Conservation (phyloP, 2,329 filamentous ascomycete species). For the Penicillium hordei region DNA sequence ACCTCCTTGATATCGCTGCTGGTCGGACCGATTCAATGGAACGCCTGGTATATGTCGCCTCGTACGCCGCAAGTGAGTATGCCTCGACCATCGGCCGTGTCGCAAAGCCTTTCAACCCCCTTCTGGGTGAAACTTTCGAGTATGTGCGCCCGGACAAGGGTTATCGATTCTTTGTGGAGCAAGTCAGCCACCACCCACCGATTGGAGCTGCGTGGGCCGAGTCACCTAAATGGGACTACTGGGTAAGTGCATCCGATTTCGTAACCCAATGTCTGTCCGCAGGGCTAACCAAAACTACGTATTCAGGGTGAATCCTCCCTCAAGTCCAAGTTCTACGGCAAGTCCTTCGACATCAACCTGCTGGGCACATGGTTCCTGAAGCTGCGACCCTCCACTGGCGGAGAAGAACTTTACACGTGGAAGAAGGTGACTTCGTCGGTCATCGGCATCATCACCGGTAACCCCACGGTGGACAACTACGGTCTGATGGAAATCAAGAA, state of each 20-base stretch:
- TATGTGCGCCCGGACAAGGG: slow-evolving; percentile 95
- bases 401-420: slow-evolving; percentile 92
- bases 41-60: slow-evolving; percentile 88
- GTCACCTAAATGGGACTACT: slow-evolving; percentile 93
- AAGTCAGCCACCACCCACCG: slow-evolving; percentile 96
- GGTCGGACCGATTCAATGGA: slow-evolving; percentile 85
- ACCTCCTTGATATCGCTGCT: slow-evolving; percentile 84
- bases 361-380: slow-evolving; percentile 95
- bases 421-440: slow-evolving; percentile 98
- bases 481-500: slow-evolving; percentile 97
- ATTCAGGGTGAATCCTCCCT: slow-evolving; percentile 84
- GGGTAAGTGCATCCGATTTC: slow-evolving; percentile 43
- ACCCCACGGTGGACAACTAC: slow-evolving; percentile 96
- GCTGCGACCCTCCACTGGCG: slow-evolving; percentile 71
- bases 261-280: background rate
- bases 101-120: slow-evolving; percentile 95
- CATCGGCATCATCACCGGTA: slow-evolving; percentile 97
- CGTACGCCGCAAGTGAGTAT: slow-evolving; percentile 94
- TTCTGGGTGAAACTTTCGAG: slow-evolving; percentile 94
- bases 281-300: slow-evolving; percentile 17
- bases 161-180: slow-evolving; percentile 97
- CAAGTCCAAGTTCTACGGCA: slow-evolving; percentile 95
- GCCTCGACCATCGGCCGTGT: slow-evolving; percentile 95
- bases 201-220: slow-evolving; percentile 92
- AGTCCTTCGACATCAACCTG: slow-evolving; percentile 95